Evolutionary conservation across 495 filamentous ascomycete species (phyloP).

Genomic region (Haplographium delicatum): DNA sequence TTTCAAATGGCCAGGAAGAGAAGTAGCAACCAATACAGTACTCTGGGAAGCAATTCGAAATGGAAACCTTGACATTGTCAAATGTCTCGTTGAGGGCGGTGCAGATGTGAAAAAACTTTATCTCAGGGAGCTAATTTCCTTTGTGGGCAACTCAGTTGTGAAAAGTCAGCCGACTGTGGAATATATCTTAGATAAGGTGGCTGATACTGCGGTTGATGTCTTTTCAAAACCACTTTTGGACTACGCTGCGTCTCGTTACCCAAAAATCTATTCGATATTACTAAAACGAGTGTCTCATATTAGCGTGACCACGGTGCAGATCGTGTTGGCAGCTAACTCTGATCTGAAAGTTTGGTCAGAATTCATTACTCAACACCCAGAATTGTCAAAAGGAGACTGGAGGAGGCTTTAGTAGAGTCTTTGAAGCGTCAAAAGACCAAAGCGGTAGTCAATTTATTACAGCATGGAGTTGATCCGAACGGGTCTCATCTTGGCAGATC

Average conservation of each 20-base stretch:
- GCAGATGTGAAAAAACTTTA: conserved; percentile 2
- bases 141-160: too few relatives aligned
- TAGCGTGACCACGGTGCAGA: too few relatives aligned
- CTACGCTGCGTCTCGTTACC: not conserved
- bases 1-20: too few relatives aligned
- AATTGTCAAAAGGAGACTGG: too few relatives aligned
- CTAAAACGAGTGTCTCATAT: too few relatives aligned
- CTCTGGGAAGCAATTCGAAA: not conserved
- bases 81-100: not conserved
- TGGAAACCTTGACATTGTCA: not conserved
- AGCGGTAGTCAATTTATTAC: not conserved
- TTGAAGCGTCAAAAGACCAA: not conserved
- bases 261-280: not conserved
- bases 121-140: too few relatives aligned
- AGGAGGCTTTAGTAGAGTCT: not conserved
- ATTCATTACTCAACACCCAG: too few relatives aligned
- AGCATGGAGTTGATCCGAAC: not conserved
- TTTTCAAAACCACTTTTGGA: not conserved
- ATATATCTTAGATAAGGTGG: too few relatives aligned
- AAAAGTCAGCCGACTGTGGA: too few relatives aligned
- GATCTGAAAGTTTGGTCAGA: too few relatives aligned
- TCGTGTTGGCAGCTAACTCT: too few relatives aligned
- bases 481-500: not conserved
- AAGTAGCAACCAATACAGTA: not conserved
- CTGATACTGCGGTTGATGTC: too few relatives aligned